Evolutionary conservation across 352 stramenopile species (phyloP), one percentile per base, ranked within the genome.

Genomic region (Pythium scleroteichum): DNA sequence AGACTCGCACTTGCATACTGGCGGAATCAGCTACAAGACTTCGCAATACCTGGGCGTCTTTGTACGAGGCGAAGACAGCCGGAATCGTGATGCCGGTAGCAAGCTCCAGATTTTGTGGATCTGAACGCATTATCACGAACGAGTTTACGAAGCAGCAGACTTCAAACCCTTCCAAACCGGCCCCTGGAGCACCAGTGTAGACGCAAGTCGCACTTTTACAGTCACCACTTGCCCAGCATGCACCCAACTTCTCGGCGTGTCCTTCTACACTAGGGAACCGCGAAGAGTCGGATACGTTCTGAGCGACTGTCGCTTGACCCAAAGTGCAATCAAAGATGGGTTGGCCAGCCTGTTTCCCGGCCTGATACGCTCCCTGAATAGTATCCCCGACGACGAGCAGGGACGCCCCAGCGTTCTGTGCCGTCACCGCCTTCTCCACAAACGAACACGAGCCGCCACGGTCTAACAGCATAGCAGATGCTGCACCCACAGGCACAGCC

Each of bases 321-420:
- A 83, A 59, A 2, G 58, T 27, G 52, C 78, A 90, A 63, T 90
- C 73, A 58, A 76, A 87, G n/a, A 69, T 61, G 0, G 41, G 23
- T 12, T 27, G 39, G 10, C 68, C 66, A 3, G 51, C 53, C 24
- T 67, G 54, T 13, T 61, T 49, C 41, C 69, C 52, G 23, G 63
- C 73, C 2, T 52, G 51, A 27, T 76, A 71, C 1, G 76, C 81
- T 3, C 75, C 78, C 2, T 60, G 44, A 8, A 87, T 58, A 3
- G 76, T 82, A 57, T 90, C 78, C 0, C 75, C 66, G 20, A 90
- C 60, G 27, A 88, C 46, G 17, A 87, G 45, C 12, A 90, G 57
- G 20, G 75, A 53, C 2, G 75, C 75, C 0, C 68, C 69, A 0
- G 68, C 61, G 0, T 52, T 23, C 50, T 88, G 60, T 9, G 71